These are phyloP conservation scores for Cyberlindnera nakhonratchasimensis DNA, from an alignment of 805 yeast genomes.

Conservation along the genomic window DNA sequence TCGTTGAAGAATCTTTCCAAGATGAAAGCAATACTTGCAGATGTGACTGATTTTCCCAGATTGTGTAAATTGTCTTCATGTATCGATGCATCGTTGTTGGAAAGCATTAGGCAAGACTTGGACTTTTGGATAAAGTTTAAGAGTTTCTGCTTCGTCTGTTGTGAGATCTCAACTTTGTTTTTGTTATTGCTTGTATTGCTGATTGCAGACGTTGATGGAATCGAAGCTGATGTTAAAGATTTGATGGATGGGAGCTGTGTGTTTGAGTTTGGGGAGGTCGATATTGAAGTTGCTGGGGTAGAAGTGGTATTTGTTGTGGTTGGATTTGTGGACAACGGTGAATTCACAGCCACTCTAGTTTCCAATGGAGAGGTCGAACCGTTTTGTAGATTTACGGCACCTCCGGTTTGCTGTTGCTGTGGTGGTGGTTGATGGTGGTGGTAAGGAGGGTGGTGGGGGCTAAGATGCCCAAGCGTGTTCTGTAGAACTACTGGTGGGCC, in stretches of 20 bases:
- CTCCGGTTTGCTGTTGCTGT: slow-evolving; percentile 4
- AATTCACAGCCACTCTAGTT: slow-evolving; percentile 9
- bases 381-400: slow-evolving; percentile 8
- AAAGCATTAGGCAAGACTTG: slow-evolving; percentile 54
- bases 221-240: slow-evolving; percentile 6
- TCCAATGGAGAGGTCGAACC: slow-evolving; percentile 1
- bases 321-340: slow-evolving; percentile 11
- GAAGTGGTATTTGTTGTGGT: slow-evolving; percentile 11
- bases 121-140: slow-evolving; percentile 55
- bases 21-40: slow-evolving; percentile 55
- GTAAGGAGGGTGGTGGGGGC: background rate
- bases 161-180: slow-evolving; percentile 20
- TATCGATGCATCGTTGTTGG: slow-evolving; percentile 24
- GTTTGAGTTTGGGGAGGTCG: slow-evolving; percentile 14
- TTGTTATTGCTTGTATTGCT: background rate
- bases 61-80: slow-evolving; percentile 45
- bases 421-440: background rate
- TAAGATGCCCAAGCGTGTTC: background rate
- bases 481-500: slow-evolving; percentile 10
- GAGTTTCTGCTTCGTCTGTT: slow-evolving; percentile 34
- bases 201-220: background rate
- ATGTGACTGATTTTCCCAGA: slow-evolving; percentile 55
- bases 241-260: slow-evolving; percentile 20
- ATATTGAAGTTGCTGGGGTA: slow-evolving; percentile 12
- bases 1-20: slow-evolving; percentile 60